Percentiles rank a stretch among this genome's conserved stretches.
phyloP scores from a whole-genome alignment of 2,329 filamentous ascomycete genomes.

The Aspergillus aculeatinus region DNA sequence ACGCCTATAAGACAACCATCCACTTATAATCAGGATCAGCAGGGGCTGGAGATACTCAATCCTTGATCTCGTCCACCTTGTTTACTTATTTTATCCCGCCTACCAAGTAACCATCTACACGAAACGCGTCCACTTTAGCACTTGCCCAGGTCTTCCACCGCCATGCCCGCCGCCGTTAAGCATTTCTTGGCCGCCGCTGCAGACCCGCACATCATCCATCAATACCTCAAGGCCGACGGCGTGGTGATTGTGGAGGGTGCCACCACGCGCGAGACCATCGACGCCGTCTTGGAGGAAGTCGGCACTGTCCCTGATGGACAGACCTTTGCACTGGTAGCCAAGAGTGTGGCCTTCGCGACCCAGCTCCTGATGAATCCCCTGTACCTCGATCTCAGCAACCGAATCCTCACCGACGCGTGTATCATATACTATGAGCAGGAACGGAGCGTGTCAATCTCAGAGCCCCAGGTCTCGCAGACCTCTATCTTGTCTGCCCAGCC shows the following conservation, averaged over 20 bases:
- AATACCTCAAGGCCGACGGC: background rate
- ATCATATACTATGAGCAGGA: background rate
- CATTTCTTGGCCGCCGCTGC: background rate
- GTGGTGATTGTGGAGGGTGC: background rate
- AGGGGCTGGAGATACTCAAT: too few species aligned
- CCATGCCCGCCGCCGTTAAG: background rate
- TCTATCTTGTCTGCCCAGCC: background rate
- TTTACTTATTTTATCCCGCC: too few species aligned
- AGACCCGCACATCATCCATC: background rate
- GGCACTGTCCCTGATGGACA: background rate
- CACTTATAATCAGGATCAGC: too few species aligned
- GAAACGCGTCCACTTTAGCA: too few species aligned
- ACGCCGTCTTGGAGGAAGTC: background rate
- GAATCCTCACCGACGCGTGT: background rate
- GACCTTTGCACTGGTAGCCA: background rate
- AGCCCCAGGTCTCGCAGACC: background rate
- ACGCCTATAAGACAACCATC: too few species aligned
- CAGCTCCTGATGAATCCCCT: slow-evolving; percentile 3
- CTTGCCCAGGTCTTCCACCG: background rate
- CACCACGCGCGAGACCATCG: background rate
- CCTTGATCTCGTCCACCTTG: too few species aligned
- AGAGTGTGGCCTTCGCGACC: background rate
- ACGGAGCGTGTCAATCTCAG: background rate
- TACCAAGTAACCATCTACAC: too few species aligned
- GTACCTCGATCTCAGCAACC: background rate